phyloP scores from a whole-genome alignment of 805 yeast species.

The Yarrowia yakushimensis region DNA sequence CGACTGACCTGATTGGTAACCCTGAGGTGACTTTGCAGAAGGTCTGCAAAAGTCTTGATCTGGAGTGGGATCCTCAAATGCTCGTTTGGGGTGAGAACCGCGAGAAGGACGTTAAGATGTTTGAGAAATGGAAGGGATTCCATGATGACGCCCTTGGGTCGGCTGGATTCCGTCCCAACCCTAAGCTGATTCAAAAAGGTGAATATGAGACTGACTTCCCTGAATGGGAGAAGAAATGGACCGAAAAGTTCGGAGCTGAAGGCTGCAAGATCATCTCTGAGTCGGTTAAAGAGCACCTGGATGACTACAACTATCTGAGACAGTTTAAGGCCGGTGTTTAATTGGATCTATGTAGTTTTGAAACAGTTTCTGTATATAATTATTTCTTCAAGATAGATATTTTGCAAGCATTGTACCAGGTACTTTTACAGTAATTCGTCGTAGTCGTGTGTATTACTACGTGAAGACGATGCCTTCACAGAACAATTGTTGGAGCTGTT shows the following conservation, averaged over 20 bases:
- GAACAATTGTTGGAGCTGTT: no score
- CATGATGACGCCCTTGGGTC: conserved; percentile 32
- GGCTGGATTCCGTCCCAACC: conserved; percentile 28
- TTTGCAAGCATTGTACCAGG: no score
- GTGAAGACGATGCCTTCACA: no score
- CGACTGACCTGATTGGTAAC: conserved; percentile 28
- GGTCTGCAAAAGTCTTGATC: conserved; percentile 29
- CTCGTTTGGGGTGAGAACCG: conserved; percentile 31
- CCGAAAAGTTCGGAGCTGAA: conserved; percentile 16
- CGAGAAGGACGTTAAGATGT: conserved; percentile 27
- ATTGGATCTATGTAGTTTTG: not conserved
- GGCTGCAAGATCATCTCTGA: conserved; percentile 25
- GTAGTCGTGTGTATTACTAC: no score
- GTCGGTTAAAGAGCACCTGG: conserved; percentile 30
- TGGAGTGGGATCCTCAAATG: conserved; percentile 30
- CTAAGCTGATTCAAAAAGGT: not conserved
- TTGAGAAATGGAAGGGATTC: conserved; percentile 34
- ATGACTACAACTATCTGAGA: conserved; percentile 32
- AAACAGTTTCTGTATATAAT: no score
- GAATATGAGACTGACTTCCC: conserved; percentile 29
- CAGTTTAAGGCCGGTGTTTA: conserved; percentile 26
- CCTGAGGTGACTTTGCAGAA: conserved; percentile 30
- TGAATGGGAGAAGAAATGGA: conserved; percentile 31
- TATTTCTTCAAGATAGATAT: no score
- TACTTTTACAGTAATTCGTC: no score